Percentiles rank a stretch among this genome's conserved stretches.
These are phyloP conservation scores for Phialophora chinensis DNA, from an alignment of 2,329 filamentous ascomycete species.

Conservation along the genomic window DNA sequence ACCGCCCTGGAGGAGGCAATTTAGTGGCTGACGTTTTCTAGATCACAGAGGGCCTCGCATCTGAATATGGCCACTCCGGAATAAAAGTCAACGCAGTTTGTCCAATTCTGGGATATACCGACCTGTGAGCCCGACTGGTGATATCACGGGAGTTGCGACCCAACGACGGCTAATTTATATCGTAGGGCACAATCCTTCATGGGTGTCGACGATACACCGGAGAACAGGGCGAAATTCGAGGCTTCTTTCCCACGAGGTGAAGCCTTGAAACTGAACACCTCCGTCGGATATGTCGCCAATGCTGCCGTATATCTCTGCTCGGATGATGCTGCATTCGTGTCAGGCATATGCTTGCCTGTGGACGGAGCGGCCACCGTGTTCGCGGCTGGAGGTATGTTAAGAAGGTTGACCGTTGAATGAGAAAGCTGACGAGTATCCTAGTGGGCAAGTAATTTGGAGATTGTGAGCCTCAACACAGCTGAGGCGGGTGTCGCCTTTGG, in stretches of 20 bases:
- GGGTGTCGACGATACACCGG: constrained; percentile 27
- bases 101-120: constrained; percentile 28
- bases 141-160: neutral
- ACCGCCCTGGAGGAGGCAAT: neutral
- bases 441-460: neutral
- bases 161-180: constrained; percentile 2
- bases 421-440: neutral
- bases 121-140: constrained; percentile 13
- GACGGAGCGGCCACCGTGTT: constrained; percentile 45
- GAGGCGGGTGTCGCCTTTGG: neutral
- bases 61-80: constrained; percentile 29
- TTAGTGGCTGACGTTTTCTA: neutral
- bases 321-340: constrained; percentile 54
- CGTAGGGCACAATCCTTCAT: constrained; percentile 25
- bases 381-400: constrained; percentile 25
- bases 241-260: constrained; percentile 25
- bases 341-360: constrained; percentile 51
- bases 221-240: constrained; percentile 26
- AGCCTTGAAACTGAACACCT: constrained; percentile 23
- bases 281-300: constrained; percentile 36
- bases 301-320: constrained; percentile 54
- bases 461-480: neutral
- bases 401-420: neutral
- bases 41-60: constrained; percentile 29
- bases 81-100: constrained; percentile 27